phyloP scores from a whole-genome alignment of 2,329 filamentous ascomycete genomes.

The Pseudocercospora macadamiae region DNA sequence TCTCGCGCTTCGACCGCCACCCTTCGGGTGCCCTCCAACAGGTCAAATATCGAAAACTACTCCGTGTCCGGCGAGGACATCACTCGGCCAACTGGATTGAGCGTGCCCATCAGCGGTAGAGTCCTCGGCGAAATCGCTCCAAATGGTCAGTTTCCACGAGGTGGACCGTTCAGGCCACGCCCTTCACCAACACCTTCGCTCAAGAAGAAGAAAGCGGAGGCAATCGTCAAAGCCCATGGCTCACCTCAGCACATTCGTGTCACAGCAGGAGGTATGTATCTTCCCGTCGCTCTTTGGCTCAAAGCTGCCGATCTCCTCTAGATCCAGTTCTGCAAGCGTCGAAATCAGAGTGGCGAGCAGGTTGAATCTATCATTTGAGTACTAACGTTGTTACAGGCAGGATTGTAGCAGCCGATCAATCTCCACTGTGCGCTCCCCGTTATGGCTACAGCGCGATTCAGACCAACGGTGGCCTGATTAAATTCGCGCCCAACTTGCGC shows the following conservation, averaged over 20 bases:
- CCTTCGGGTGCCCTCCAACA: conserved; percentile 33
- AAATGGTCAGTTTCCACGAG: conserved; percentile 36
- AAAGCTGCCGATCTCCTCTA: too few relatives aligned
- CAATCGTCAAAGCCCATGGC: conserved; percentile 55
- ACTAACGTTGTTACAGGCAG: conserved; percentile 23
- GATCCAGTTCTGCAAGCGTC: not conserved
- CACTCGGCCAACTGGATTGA: conserved; percentile 17
- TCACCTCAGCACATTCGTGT: conserved; percentile 55
- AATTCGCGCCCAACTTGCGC: conserved; percentile 41
- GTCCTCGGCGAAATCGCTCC: conserved; percentile 40
- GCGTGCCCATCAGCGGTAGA: conserved; percentile 17
- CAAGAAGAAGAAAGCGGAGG: conserved; percentile 54
- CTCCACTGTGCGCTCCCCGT: conserved; percentile 43
- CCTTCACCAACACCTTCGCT: conserved; percentile 55
- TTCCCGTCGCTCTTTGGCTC: not conserved
- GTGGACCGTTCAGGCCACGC: conserved; percentile 27
- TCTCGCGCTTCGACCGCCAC: conserved; percentile 36
- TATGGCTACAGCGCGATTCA: conserved; percentile 44
- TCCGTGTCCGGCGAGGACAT: conserved; percentile 27
- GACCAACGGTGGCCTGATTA: conserved; percentile 42
- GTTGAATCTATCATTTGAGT: not conserved
- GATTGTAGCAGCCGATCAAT: conserved; percentile 53
- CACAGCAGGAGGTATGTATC: conserved; percentile 50
- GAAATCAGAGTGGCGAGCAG: not conserved
- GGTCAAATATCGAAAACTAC: conserved; percentile 38